These are phyloP conservation scores for Berkeleyomyces basicola DNA, from an alignment of 2,329 filamentous ascomycete genomes.

Conservation along the genomic window DNA sequence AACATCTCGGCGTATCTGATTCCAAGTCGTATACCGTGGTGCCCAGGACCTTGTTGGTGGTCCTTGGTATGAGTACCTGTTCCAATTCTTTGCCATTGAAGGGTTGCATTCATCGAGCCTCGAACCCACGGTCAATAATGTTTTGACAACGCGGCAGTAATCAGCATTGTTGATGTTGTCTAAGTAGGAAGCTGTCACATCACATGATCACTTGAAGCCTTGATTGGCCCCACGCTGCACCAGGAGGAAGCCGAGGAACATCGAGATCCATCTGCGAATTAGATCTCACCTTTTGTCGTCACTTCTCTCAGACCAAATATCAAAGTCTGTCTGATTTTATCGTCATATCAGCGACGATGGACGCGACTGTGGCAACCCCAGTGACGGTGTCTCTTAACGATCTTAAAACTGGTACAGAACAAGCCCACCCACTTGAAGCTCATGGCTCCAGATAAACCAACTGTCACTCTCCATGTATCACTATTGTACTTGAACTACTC, in stretches of 20 bases:
- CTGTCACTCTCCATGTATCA: neutral
- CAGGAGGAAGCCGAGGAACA: neutral
- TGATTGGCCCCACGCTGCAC: neutral
- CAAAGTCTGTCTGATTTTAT: neutral
- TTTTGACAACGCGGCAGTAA: neutral
- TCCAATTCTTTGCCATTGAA: no score
- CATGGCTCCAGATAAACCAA: constrained; percentile 16
- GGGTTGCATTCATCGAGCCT: neutral
- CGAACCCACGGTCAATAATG: neutral
- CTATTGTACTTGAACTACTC: constrained; percentile 5
- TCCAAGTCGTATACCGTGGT: no score
- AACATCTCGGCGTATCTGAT: no score
- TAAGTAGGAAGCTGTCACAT: neutral
- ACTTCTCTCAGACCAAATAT: neutral
- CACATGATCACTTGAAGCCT: neutral
- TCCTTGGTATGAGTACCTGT: no score
- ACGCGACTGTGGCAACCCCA: constrained; percentile 29
- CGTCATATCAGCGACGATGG: neutral
- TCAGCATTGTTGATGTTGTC: neutral
- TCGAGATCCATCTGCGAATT: neutral
- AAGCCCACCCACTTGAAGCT: neutral
- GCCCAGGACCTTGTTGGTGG: no score
- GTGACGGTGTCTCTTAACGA: constrained; percentile 46
- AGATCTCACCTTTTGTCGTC: neutral
- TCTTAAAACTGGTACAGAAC: constrained; percentile 35